Percentiles rank a stretch among this genome's conserved stretches.
These are phyloP conservation scores for Aquilaria malaccensis DNA, from an alignment of 345 rosid species.

Conservation along the genomic window DNA sequence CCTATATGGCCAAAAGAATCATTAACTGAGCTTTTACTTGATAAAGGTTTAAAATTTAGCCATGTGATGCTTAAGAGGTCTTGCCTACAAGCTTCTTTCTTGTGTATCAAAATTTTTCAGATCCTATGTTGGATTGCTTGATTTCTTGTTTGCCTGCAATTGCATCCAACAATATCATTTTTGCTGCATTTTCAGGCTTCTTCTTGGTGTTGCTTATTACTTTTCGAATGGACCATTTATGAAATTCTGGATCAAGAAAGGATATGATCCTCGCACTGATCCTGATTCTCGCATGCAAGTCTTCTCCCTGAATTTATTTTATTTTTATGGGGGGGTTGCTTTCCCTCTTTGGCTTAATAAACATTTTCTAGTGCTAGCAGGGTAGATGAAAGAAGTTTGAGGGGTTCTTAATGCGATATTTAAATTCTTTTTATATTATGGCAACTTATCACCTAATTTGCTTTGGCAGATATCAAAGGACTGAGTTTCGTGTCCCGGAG, in stretches of 20 bases:
- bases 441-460: constrained; percentile 12
- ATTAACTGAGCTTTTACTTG: constrained; percentile 54
- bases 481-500: constrained; percentile 85
- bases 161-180: constrained; percentile 2
- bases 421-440: constrained; percentile 7
- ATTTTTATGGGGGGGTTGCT: not conserved
- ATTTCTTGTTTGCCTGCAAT: not conserved
- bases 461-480: constrained; percentile 71
- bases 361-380: not conserved
- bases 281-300: constrained; percentile 93
- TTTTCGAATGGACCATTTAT: constrained; percentile 84
- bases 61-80: constrained; percentile 70
- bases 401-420: not conserved
- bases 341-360: not conserved
- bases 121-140: constrained; percentile 8
- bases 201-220: constrained; percentile 82
- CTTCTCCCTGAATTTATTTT: constrained; percentile 1
- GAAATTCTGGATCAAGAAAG: constrained; percentile 93
- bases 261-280: constrained; percentile 95
- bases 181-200: constrained; percentile 48
- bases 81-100: constrained; percentile 11
- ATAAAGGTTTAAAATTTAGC: constrained; percentile 55
- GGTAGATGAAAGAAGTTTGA: not conserved
- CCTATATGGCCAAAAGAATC: constrained; percentile 91
- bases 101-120: not conserved